Percentiles rank a stretch among this genome's conserved stretches.
phyloP scores from a whole-genome alignment of 805 yeast genomes.

The Kodamaea leandrae region DNA sequence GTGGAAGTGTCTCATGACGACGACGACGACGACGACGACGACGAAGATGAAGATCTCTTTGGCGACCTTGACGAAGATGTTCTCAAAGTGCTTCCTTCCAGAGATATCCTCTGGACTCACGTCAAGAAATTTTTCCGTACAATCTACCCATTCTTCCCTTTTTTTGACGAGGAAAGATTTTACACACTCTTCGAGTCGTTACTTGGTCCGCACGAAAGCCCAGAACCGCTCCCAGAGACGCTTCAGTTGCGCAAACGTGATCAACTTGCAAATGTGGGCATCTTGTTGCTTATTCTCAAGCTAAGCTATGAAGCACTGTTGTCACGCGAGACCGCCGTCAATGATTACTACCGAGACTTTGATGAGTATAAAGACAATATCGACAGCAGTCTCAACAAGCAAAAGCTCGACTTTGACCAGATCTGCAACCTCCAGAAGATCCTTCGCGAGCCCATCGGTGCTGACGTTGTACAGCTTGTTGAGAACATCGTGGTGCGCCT shows the following conservation, averaged over 20 bases:
- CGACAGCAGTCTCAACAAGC: neutral
- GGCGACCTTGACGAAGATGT: slow-evolving; percentile 3
- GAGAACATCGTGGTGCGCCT: slow-evolving; percentile 18
- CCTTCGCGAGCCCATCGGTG: slow-evolving; percentile 16
- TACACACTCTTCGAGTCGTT: neutral
- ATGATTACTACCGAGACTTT: slow-evolving; percentile 12
- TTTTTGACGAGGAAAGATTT: slow-evolving; percentile 13
- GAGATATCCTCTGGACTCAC: slow-evolving; percentile 10
- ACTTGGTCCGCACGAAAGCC: slow-evolving; percentile 16
- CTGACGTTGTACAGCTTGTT: slow-evolving; percentile 16
- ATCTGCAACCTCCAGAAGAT: slow-evolving; percentile 11
- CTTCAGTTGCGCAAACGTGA: slow-evolving; percentile 35
- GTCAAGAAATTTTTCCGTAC: slow-evolving; percentile 15
- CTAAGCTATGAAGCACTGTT: slow-evolving; percentile 52
- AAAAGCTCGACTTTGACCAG: slow-evolving; percentile 4
- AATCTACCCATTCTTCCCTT: slow-evolving; percentile 20
- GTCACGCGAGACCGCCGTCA: slow-evolving; percentile 14
- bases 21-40: neutral
- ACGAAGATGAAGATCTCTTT: slow-evolving; percentile 10
- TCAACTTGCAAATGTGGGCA: slow-evolving; percentile 51
- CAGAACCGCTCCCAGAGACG: neutral
- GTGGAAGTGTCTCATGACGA: neutral
- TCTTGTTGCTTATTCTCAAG: slow-evolving; percentile 50
- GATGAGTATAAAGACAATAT: slow-evolving; percentile 1
- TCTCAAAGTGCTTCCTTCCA: slow-evolving; percentile 13